A percentile compares a stretch with the other conserved stretches of the same genome.
Evolutionary conservation across 805 yeast genomes (phyloP).

Genomic region (Nakazawaea pomicola): DNA sequence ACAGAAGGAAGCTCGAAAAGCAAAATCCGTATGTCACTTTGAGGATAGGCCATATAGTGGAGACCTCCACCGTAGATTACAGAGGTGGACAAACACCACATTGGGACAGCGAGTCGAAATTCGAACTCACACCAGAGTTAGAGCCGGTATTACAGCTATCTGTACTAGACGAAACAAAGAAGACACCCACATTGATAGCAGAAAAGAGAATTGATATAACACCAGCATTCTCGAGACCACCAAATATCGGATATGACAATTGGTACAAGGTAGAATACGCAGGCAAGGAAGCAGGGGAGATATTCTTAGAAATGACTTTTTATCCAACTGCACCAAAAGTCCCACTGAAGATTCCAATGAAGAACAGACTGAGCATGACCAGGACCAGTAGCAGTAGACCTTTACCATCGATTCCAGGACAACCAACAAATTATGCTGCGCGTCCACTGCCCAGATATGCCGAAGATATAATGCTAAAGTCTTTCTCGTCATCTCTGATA

Average conservation of each 20-base stretch:
- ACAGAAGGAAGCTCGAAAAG: conserved; percentile 80
- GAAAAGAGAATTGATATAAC: conserved; percentile 74
- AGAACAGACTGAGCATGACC: conserved; percentile 7
- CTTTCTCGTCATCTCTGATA: conserved; percentile 10
- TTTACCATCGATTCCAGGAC: conserved; percentile 25
- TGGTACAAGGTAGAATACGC: conserved; percentile 75
- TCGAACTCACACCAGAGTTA: conserved; percentile 58
- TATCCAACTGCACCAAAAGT: conserved; percentile 49
- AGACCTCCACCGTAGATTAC: conserved; percentile 68
- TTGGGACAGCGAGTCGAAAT: conserved; percentile 76
- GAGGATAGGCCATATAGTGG: conserved; percentile 76
- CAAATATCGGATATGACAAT: conserved; percentile 71
- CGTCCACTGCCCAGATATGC: not conserved
- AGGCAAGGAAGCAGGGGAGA: conserved; percentile 78
- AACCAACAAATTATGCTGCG: not conserved
- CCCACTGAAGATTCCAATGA: conserved; percentile 14
- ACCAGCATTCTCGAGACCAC: conserved; percentile 61
- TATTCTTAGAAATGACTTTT: conserved; percentile 88
- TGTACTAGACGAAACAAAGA: conserved; percentile 78
- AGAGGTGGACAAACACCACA: conserved; percentile 94
- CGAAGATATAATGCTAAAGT: conserved; percentile 7
- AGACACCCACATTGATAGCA: conserved; percentile 84
- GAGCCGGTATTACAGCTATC: conserved; percentile 64
- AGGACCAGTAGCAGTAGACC: conserved; percentile 14
- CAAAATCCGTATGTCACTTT: conserved; percentile 89